Percentiles rank a stretch among this genome's conserved stretches.
Evolutionary conservation across 768 basidiomycete genomes (phyloP).

Genomic region (Mrakia frigida): DNA sequence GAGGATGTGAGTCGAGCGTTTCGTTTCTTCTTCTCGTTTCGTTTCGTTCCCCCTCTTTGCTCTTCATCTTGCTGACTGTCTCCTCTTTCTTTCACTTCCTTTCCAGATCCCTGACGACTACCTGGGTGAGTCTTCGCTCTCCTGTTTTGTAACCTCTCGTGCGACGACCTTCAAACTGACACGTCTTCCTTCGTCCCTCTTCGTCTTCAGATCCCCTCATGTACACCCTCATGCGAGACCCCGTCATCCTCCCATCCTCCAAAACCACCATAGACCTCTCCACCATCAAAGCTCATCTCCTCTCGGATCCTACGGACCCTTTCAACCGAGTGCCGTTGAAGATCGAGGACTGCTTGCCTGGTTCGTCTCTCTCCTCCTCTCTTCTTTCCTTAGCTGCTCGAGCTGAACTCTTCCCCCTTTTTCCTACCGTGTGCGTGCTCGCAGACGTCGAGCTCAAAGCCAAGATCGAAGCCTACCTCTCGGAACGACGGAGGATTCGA

Average conservation of each 20-base stretch:
- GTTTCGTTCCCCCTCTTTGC: neutral
- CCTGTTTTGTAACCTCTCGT: neutral
- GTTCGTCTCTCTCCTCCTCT: conserved; percentile 50
- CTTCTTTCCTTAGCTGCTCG: neutral
- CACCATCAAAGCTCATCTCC: conserved; percentile 89
- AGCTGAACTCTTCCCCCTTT: neutral
- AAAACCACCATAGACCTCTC: conserved; percentile 70
- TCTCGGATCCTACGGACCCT: conserved; percentile 87
- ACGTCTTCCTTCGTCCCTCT: neutral
- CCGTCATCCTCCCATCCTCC: conserved; percentile 83
- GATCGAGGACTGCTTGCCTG: conserved; percentile 70
- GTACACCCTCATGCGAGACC: conserved; percentile 90
- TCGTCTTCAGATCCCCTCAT: conserved; percentile 70
- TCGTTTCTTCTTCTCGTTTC: neutral
- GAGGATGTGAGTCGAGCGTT: conserved; percentile 61
- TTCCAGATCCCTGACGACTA: conserved; percentile 82
- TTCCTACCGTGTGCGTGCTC: too few relatives aligned
- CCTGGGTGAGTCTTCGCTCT: conserved; percentile 56
- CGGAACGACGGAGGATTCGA: conserved; percentile 47
- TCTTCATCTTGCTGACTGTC: neutral
- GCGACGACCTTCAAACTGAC: neutral
- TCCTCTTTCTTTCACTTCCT: conserved; percentile 55
- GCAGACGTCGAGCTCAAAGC: conserved; percentile 65
- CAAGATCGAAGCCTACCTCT: conserved; percentile 66
- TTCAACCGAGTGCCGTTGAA: conserved; percentile 83